Evolutionary conservation across 2,329 filamentous ascomycete genomes (phyloP), one percentile per base, ranked within the genome.

Genomic region (Claviceps citrina): DNA sequence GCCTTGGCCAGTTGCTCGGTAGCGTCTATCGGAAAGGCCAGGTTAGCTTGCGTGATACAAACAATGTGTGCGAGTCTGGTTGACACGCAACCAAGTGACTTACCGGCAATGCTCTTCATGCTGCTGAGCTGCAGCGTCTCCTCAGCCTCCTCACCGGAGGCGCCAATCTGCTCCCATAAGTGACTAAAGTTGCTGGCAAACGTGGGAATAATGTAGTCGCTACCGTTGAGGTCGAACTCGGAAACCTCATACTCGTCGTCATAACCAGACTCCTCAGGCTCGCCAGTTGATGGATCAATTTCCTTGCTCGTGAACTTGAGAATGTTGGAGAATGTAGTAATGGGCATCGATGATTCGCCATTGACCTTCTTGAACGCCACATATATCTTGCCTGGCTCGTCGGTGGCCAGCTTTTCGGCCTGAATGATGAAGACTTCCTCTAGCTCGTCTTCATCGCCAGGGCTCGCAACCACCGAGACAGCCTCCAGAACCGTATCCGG

Each of bases 251-350:
- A 98, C 64, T 98, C 91, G 54, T 98, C 91, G 39, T 96, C 89
- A 59, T 96, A 96, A 34, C 91, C 91, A 35, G 66, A 72, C 13
- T 93, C 86, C 60, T 98, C 91, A 1, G 89, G 84, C 62, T 95
- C 86, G 48, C 78, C 76, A n/a, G 84, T 94, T 20, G 82, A 82
- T 5, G 91, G 91, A 53, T 98, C 91, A 49, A 98, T 91, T 63
- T 98, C 91, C 66, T 95, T 96, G 68, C 81, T 91, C 15, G 86
- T 95, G 60, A 98, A 98, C 63, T 91, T 95, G 56, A 98, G 80
- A 30, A 84, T 68, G 62, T 96, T 98, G 49, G 84, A 85, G 62
- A 98, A 93, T 31, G 76, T 82, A 39, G 81, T 78, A 18, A 82
- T 70, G 4, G 86, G 78, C 59, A 93, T 80, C n/a, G 80, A 73